Evolutionary conservation across 805 yeast species (phyloP).

Genomic region (Kockiozyma suomiensis): DNA sequence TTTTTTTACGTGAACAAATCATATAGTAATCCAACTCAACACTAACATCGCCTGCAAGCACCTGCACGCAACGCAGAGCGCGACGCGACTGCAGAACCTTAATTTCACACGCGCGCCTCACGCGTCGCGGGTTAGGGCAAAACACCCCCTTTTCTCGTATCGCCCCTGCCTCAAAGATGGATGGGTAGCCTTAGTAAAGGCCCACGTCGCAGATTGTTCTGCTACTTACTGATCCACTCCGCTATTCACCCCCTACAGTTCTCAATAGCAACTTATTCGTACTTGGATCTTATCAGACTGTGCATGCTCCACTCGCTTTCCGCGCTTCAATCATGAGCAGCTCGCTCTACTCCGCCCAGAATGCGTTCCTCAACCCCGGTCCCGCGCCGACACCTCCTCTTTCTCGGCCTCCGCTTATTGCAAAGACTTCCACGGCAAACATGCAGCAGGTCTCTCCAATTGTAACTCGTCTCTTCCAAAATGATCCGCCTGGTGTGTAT

Average conservation of each 20-base stretch:
- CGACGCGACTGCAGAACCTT: constrained; percentile 7
- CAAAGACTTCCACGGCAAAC: constrained; percentile 22
- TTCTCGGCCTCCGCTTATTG: constrained; percentile 20
- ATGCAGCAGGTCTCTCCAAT: constrained; percentile 6
- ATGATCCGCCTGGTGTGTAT: constrained; percentile 12
- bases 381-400: constrained; percentile 56
- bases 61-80: not conserved
- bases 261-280: no score
- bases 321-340: constrained; percentile 7
- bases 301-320: not conserved
- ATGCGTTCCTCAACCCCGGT: constrained; percentile 57
- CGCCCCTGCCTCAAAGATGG: not conserved
- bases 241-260: no score
- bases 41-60: no score
- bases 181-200: no score
- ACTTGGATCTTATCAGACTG: no score
- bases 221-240: not conserved
- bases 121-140: constrained; percentile 6
- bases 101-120: not conserved
- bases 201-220: not conserved
- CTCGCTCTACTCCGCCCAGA: constrained; percentile 26
- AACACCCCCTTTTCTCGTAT: constrained; percentile 2
- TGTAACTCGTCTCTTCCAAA: constrained; percentile 11
- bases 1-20: no score
- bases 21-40: no score